These are phyloP conservation scores for Cladophialophora yegresii DNA, from an alignment of 2,329 filamentous ascomycete genomes.

Conservation along the genomic window DNA sequence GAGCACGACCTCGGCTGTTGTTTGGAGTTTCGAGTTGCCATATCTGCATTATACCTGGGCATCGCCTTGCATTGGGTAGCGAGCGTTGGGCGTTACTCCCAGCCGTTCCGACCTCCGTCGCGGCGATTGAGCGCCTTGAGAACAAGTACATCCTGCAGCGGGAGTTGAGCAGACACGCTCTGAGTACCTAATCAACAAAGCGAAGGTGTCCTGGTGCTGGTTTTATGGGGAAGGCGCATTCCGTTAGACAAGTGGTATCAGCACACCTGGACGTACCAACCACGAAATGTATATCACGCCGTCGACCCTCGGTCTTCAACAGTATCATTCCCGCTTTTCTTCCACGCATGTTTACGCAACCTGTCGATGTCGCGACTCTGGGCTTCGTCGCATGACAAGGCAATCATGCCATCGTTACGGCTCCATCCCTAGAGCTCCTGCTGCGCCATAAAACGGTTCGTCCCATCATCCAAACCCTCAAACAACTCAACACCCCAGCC, in stretches of 20 bases:
- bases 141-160: background rate
- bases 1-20: conserved; percentile 16
- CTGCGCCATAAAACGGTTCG: conserved; percentile 21
- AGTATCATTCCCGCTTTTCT: background rate
- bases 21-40: conserved; percentile 7
- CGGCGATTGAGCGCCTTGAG: background rate
- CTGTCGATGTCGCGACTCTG: background rate
- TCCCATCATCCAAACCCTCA: conserved; percentile 46
- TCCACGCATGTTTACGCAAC: background rate
- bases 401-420: background rate
- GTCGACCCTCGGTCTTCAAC: background rate
- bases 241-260: background rate
- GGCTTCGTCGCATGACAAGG: background rate
- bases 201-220: background rate
- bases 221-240: background rate
- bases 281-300: conserved; percentile 7
- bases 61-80: background rate
- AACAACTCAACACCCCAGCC: conserved; percentile 48
- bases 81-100: conserved; percentile 17
- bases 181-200: background rate
- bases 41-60: conserved; percentile 7
- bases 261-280: background rate
- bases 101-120: background rate
- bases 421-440: conserved; percentile 5
- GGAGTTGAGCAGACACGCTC: background rate